Base-by-base conservation (phyloP, 1,284 basidiomycete genomes). In the Pascua sp. region DNA sequence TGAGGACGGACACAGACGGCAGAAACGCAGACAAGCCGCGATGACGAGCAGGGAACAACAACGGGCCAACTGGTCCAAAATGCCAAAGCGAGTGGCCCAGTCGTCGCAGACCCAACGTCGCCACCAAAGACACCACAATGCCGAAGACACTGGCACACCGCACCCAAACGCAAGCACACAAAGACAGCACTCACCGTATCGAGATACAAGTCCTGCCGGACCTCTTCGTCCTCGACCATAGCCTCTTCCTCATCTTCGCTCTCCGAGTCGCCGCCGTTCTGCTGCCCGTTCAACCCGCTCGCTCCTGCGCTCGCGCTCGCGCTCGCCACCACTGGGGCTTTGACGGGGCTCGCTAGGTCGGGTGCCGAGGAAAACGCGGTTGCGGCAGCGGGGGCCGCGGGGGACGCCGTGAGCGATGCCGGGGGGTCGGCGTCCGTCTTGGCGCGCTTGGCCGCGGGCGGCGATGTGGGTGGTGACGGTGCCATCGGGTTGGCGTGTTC, bases 171-270 rank as follows among this genome's bases (percentile, higher is more conserved):
- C 24, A 32, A 32, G 3, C 24, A 32, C 24, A 32, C n/a, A 32
- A 32, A 32, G 24, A 3, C 24, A 32, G 42, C 15, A 77, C 82
- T 73, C 76, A 90, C 93, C 54, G 95, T 98, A 78, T 98, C 95
- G 55, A 98, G 86, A 75, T 98, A 98, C 66, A 98, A 81, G 77
- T 98, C 94, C 49, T 89, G 88, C 52, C 82, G 82, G 50, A 82
- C 57, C 47, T 80, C 81, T 61, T 81, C 80, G 48, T 80, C 75
- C 53, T 74, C 72, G 51, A 73, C 43, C 10, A 61, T 64, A 10
- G 76, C 69, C 47, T 71, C 71, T 47, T 72, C 67, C 49, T 75
- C 72, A 44, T 78, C 70, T 51, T 84, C 83, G 50, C 82, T 77
- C n/a, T 79, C 75, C 43, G 71, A 32, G 36, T 57, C 59, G 5